These are phyloP conservation scores for Plasmodium vinckei DNA, from an alignment of 169 alveolate genomes.

Conservation along the genomic window DNA sequence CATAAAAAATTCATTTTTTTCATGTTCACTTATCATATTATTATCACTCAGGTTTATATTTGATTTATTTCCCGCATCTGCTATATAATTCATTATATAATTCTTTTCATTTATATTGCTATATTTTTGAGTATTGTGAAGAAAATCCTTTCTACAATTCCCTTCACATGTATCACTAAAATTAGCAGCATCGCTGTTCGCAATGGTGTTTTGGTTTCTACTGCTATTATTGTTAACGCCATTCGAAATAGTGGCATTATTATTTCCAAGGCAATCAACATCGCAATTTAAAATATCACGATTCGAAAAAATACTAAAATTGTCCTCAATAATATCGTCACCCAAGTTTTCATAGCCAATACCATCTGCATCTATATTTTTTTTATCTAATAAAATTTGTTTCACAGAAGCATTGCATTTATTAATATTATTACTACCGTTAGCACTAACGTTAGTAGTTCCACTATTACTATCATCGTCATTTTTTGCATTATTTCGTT, in stretches of 20 bases:
- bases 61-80: background rate
- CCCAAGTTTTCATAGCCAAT: background rate
- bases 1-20: constrained; percentile 38
- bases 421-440: constrained; percentile 12
- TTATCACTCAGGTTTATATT: background rate
- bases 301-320: constrained; percentile 18
- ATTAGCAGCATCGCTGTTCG: background rate
- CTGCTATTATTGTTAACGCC: background rate
- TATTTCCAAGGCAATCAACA: background rate
- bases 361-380: constrained; percentile 1
- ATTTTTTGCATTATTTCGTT: background rate
- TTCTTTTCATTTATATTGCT: constrained; percentile 2
- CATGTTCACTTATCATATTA: constrained; percentile 1
- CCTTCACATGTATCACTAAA: background rate
- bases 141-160: background rate
- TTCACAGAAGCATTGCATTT: background rate
- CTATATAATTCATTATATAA: background rate
- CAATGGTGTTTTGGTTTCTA: background rate
- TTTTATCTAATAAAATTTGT: background rate
- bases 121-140: background rate
- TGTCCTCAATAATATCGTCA: constrained; percentile 21
- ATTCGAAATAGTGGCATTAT: background rate
- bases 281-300: background rate
- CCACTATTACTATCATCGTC: constrained; percentile 21
- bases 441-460: constrained; percentile 23